Conservation (phyloP, 257 asterid genomes). For the Rauvolfia tetraphylla region DNA sequence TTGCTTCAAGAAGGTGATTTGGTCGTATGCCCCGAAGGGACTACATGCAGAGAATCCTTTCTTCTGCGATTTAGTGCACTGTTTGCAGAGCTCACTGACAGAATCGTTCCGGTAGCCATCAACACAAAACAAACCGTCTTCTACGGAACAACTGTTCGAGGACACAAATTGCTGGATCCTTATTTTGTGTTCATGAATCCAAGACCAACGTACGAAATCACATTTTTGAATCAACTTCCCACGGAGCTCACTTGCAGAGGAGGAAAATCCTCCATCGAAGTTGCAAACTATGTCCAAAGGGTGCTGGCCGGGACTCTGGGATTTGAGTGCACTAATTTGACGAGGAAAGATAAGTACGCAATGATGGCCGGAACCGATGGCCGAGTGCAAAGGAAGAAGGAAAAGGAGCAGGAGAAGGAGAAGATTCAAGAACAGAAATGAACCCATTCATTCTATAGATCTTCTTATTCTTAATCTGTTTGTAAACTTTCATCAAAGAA, state of each 20-base stretch:
- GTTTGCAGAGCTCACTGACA: slow-evolving; percentile 75
- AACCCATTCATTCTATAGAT: no score
- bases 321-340: slow-evolving; percentile 78
- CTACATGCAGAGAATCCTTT: slow-evolving; percentile 82
- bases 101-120: slow-evolving; percentile 88
- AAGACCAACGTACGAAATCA: slow-evolving; percentile 72
- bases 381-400: slow-evolving; percentile 34
- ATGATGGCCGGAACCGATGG: slow-evolving; percentile 91
- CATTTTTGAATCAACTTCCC: slow-evolving; percentile 68
- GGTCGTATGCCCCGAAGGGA: slow-evolving; percentile 86
- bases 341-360: slow-evolving; percentile 74
- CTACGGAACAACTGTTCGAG: slow-evolving; percentile 78
- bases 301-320: slow-evolving; percentile 78
- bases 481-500: not conserved
- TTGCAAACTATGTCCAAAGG: slow-evolving; percentile 73
- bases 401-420: slow-evolving; percentile 17
- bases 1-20: slow-evolving; percentile 72
- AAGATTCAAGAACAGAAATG: slow-evolving; percentile 18
- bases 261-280: slow-evolving; percentile 75
- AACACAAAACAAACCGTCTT: slow-evolving; percentile 62
- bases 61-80: slow-evolving; percentile 80
- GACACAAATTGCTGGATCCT: slow-evolving; percentile 64
- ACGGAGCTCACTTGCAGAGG: slow-evolving; percentile 49
- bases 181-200: slow-evolving; percentile 93
- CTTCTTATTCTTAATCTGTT: not conserved